Evolutionary conservation across 2,329 filamentous ascomycete species (phyloP).

Genomic region (Chaetomium sp.): DNA sequence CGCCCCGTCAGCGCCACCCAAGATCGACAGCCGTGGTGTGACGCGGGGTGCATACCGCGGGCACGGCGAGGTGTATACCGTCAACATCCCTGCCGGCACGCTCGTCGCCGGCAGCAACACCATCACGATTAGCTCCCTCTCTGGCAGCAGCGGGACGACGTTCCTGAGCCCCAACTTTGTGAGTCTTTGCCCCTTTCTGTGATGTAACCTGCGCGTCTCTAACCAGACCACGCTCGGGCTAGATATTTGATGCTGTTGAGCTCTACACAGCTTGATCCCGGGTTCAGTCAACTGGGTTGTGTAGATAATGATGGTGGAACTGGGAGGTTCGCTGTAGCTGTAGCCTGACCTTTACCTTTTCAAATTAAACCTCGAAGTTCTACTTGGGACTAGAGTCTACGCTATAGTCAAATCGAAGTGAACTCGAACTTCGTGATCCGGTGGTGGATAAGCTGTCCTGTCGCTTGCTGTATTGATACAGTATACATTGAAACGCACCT

Average conservation of each 20-base stretch:
- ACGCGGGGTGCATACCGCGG: conserved; percentile 68
- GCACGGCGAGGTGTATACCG: conserved; percentile 64
- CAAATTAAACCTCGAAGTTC: not conserved
- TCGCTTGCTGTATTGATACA: no score
- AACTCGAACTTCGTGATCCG: not conserved
- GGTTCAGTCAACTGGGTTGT: not conserved
- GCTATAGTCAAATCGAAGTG: not conserved
- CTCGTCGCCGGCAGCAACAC: conserved; percentile 63
- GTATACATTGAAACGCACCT: no score
- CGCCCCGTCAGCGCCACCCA: conserved; percentile 57
- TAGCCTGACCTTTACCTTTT: not conserved
- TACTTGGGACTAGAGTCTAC: not conserved
- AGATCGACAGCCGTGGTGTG: conserved; percentile 66
- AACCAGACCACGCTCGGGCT: not conserved
- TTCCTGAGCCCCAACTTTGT: conserved; percentile 62
- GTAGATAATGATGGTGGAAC: not conserved
- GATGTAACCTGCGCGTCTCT: not conserved
- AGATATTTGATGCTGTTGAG: conserved; percentile 40
- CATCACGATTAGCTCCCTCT: conserved; percentile 61
- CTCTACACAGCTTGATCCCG: conserved; percentile 35
- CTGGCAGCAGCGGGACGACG: conserved; percentile 57
- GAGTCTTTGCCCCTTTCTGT: conserved; percentile 30
- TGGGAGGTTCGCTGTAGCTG: not conserved
- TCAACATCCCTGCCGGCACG: conserved; percentile 60
- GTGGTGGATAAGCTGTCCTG: not conserved